Evolutionary conservation across 345 rosid species (phyloP), one percentile per base, ranked within the genome.

Genomic region (Litchi chinensis): DNA sequence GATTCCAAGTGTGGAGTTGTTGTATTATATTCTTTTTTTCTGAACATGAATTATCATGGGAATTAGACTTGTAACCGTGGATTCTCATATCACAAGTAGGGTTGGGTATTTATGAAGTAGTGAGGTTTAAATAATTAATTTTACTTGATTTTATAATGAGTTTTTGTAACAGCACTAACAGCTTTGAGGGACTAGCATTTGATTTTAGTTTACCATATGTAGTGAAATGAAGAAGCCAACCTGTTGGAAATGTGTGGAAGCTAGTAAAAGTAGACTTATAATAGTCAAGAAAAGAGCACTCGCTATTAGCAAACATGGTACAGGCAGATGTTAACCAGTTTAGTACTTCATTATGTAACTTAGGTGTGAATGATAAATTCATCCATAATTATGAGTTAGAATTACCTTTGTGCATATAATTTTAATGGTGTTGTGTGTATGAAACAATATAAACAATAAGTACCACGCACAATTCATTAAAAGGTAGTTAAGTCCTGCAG

Each of bases 401-500:
- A 52, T 65, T 71, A 66, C 77, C 41, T 63, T 9, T 39, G 44
- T 71, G 37, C 59, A 26, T 59, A 24, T 46, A 15, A 65, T 60
- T 76, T 26, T 54, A 37, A 50, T 68, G 9, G 70, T 74, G 16
- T 54, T 78, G n/a, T 39, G 10, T 44, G 37, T 57, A 68, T 60
- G 15, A 72, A 59, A 59, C 26, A 40, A 68, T 32, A 12, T 16
- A 65, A 71, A 64, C 72, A 50, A 66, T 21, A 39, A 24, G 70
- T 50, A 18, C 71, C 37, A 63, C 52, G 10, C 71, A 56, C 24
- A 22, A 74, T 74, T 39, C 46, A 8, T 50, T 57, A 69, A 46
- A 65, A 75, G 71, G 28, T 28, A 22, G 59, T 44, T 52, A 74
- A 70, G 44, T 77, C 68, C 76, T 73, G n/a, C 79, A 54, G 54